Evolutionary conservation across 2,329 filamentous ascomycete species (phyloP).

Genomic region (Verruconis gallopava): DNA sequence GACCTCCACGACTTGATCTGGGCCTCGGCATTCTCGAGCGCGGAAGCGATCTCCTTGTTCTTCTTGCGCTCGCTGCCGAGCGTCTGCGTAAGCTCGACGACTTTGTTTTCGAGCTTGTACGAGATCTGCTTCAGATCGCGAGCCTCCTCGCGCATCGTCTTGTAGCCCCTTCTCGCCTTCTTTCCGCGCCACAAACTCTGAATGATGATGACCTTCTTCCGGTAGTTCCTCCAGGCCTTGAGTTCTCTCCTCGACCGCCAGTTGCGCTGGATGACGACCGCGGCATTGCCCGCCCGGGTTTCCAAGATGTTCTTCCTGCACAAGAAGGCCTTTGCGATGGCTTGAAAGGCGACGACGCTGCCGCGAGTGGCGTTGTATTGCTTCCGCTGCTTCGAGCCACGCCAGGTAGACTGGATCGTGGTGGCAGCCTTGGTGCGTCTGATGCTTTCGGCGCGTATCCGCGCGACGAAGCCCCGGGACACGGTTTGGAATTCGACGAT

Average conservation of each 20-base stretch:
- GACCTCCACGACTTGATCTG: slow-evolving; percentile 96
- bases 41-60: slow-evolving; percentile 77
- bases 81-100: slow-evolving; percentile 91
- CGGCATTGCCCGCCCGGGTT: slow-evolving; percentile 83
- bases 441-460: slow-evolving; percentile 65
- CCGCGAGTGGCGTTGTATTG: slow-evolving; percentile 64
- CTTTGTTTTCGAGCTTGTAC: slow-evolving; percentile 99
- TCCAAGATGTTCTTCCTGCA: slow-evolving; percentile 87
- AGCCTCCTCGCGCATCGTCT: slow-evolving; percentile 83
- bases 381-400: slow-evolving; percentile 80
- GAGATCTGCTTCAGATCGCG: slow-evolving; percentile 98
- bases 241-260: slow-evolving; percentile 75
- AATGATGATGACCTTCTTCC: slow-evolving; percentile 75
- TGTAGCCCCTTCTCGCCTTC: slow-evolving; percentile 70
- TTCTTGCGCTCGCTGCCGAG: slow-evolving; percentile 84
- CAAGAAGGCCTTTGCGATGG: slow-evolving; percentile 81
- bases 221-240: slow-evolving; percentile 73
- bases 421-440: slow-evolving; percentile 78
- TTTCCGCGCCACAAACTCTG: slow-evolving; percentile 90
- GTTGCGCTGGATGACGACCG: slow-evolving; percentile 74
- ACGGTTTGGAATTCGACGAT: slow-evolving; percentile 71
- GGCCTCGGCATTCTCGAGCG: slow-evolving; percentile 90
- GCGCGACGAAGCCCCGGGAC: slow-evolving; percentile 63
- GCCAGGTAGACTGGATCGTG: slow-evolving; percentile 90
- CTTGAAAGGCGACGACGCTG: slow-evolving; percentile 79